A percentile compares a stretch with the other conserved stretches of the same genome.
These are phyloP conservation scores for Penicillium frequentans DNA, from an alignment of 2,329 filamentous ascomycete genomes.

Conservation along the genomic window DNA sequence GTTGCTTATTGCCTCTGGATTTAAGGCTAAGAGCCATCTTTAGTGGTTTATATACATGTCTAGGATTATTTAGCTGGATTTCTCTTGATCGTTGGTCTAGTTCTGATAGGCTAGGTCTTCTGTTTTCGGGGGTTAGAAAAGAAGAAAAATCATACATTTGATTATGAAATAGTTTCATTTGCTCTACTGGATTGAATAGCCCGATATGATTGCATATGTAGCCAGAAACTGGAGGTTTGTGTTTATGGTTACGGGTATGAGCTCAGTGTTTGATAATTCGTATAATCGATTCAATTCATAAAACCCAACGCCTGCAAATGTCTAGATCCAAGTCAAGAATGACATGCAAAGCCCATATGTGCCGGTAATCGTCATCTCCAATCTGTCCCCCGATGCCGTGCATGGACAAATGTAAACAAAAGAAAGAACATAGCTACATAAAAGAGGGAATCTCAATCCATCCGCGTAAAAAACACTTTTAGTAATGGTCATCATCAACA, in stretches of 20 bases:
- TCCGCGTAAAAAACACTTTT: constrained; percentile 19
- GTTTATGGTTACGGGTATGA: not conserved
- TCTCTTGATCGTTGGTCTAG: not conserved
- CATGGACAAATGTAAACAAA: constrained; percentile 4
- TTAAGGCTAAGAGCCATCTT: constrained; percentile 38
- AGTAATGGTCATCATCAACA: constrained; percentile 32
- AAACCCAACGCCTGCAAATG: constrained; percentile 20
- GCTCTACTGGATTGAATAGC: too few relatives aligned
- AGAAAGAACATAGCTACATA: constrained; percentile 16
- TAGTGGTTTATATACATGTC: constrained; percentile 11
- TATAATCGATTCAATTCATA: constrained; percentile 1
- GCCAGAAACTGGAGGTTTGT: too few relatives aligned
- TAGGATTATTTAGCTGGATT: not conserved
- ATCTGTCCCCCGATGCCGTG: not conserved
- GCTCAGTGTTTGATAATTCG: not conserved
- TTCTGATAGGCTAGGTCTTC: not conserved
- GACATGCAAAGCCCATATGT: constrained; percentile 20
- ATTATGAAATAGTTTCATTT: not conserved
- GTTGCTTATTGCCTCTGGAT: constrained; percentile 38
- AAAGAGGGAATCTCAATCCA: constrained; percentile 12
- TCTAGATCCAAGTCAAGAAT: constrained; percentile 15
- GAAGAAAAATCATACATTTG: not conserved
- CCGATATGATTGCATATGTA: too few relatives aligned
- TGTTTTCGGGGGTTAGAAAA: not conserved
- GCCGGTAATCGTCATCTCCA: constrained; percentile 10